These are phyloP conservation scores for Suillus ampliporus DNA, from an alignment of 768 basidiomycete genomes.

Conservation along the genomic window DNA sequence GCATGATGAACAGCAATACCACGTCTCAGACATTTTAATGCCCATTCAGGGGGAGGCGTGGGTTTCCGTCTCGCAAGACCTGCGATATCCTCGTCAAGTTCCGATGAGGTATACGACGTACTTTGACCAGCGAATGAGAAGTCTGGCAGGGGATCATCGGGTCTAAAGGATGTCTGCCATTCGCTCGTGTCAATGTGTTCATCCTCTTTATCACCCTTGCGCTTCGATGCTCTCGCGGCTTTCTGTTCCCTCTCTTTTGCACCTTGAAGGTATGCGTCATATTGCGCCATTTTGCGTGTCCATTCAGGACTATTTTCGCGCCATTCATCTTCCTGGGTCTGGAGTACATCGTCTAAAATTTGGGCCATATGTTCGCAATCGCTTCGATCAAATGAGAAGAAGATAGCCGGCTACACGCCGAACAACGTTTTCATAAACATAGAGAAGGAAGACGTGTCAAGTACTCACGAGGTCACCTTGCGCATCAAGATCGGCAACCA, in stretches of 20 bases:
- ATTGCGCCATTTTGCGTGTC: conserved; percentile 55
- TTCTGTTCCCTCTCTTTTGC: conserved; percentile 55
- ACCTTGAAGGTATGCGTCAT: conserved; percentile 52
- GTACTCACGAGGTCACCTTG: conserved; percentile 57
- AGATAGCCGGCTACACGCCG: conserved; percentile 62
- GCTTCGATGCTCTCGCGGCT: conserved; percentile 47
- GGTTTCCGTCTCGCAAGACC: conserved; percentile 41
- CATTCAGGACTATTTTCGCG: conserved; percentile 50
- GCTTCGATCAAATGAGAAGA: conserved; percentile 69
- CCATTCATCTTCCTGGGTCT: conserved; percentile 56
- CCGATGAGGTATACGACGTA: conserved; percentile 48
- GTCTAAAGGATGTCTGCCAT: conserved; percentile 65
- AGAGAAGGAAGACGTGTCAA: neutral
- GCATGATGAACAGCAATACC: conserved; percentile 75
- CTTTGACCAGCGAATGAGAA: conserved; percentile 62
- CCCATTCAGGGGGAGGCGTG: conserved; percentile 47
- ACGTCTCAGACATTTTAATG: conserved; percentile 52
- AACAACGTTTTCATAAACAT: neutral
- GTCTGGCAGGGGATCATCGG: conserved; percentile 57
- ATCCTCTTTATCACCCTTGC: conserved; percentile 39
- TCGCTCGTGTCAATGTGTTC: conserved; percentile 25
- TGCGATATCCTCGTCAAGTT: conserved; percentile 54
- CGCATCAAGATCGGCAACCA: conserved; percentile 63
- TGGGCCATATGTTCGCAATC: conserved; percentile 61
- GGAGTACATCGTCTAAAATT: conserved; percentile 42